Base-by-base conservation (phyloP, 148 eudicot genomes). In the Agrostemma githago region DNA sequence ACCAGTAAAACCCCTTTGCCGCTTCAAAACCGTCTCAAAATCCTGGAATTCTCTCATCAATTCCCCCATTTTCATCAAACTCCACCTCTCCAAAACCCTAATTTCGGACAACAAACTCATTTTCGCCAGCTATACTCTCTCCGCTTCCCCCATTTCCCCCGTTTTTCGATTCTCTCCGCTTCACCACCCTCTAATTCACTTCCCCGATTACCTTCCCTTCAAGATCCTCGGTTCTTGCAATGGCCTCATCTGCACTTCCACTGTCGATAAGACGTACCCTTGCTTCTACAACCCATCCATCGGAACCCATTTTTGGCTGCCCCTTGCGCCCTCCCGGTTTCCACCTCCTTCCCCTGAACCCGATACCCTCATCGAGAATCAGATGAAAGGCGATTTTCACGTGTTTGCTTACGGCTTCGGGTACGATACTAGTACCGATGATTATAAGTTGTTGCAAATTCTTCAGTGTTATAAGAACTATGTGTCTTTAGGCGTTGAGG, bases 41-140 rank as follows among this genome's bases (percentile, higher is more conserved):
- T 8, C 68, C 16, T 65, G 42, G 19, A 38, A 65, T 37, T 12
- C 46, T 19, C 20, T 65, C 5, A 65, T 65, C 17, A 39, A 65
- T 65, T 65, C 68, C 44, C 68, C 68, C 46, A 14, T 9, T 65
- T 65, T 65, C 68, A 65, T 65, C 68, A 65, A 65, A 65, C 68
- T 65, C 16, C 68, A 65, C 68, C 46, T 65, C 42, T 65, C 68
- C 20, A 65, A 65, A 65, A 65, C 68, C 68, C 68, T 65, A 65
- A 65, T 65, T 65, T 62, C 66, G 39, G 66, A 62, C 66, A 65
- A 12, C 42, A 38, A 65, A 16, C 9, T 65, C n/a, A 37, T 63
- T 1, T 37, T 63, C 14, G 37, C 42, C 41, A 34, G 42, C 43
- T 8, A 10, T 16, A 1, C 44, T 16, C 2, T 39, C 43, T 14